Evolutionary conservation across 768 basidiomycete genomes (phyloP).

Genomic region (Serendipita vermifera): DNA sequence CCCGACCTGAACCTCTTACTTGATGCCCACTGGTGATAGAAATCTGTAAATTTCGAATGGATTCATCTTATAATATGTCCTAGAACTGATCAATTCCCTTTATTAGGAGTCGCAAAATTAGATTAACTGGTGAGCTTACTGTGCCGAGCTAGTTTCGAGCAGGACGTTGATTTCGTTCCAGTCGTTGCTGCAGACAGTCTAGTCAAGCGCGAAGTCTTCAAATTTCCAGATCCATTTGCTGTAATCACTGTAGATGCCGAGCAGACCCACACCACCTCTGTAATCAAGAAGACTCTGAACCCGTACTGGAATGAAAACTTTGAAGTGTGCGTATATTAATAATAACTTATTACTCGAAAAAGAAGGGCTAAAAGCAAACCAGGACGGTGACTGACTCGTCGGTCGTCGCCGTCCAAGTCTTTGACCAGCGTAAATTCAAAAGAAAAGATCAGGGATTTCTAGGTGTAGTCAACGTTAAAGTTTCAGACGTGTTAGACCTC

Average conservation of each 20-base stretch:
- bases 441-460: constrained; percentile 61
- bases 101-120: constrained; percentile 3
- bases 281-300: constrained; percentile 52
- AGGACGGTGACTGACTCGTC: constrained; percentile 65
- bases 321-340: constrained; percentile 50
- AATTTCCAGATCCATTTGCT: constrained; percentile 79
- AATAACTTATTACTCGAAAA: constrained; percentile 13
- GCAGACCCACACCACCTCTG: constrained; percentile 64
- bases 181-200: constrained; percentile 68
- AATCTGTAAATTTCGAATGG: constrained; percentile 3
- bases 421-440: constrained; percentile 82
- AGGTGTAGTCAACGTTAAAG: constrained; percentile 35
- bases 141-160: neutral
- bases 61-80: neutral
- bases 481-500: constrained; percentile 29
- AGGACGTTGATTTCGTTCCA: constrained; percentile 20
- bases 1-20: neutral
- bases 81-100: too few relatives aligned
- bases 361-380: constrained; percentile 8
- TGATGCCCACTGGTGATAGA: constrained; percentile 6
- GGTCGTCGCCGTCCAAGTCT: constrained; percentile 70
- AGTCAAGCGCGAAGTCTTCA: constrained; percentile 62
- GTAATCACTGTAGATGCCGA: constrained; percentile 78
- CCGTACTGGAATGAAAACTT: constrained; percentile 80
- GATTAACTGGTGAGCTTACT: constrained; percentile 1